These are phyloP conservation scores for Solanum appendiculatum DNA, from an alignment of 257 asterid species.

Conservation along the genomic window DNA sequence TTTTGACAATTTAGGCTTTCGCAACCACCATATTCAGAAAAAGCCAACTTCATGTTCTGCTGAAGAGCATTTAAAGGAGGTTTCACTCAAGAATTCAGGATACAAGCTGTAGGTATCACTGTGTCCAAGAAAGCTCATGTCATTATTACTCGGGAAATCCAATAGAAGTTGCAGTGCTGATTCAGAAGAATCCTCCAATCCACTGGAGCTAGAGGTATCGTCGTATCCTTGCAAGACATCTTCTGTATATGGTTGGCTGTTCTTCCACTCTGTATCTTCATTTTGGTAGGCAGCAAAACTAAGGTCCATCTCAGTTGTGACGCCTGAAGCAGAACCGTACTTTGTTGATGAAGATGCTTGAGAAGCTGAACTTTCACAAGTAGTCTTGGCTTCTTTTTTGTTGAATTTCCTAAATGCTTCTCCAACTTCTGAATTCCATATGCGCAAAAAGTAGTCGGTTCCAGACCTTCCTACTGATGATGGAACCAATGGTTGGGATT, in stretches of 20 bases:
- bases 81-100: conserved; percentile 10
- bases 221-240: conserved; percentile 14
- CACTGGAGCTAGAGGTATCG: conserved; percentile 41
- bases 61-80: background rate
- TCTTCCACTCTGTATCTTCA: conserved; percentile 28
- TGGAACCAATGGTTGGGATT: conserved; percentile 33
- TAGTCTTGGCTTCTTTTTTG: conserved; percentile 11
- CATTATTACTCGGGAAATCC: conserved; percentile 59
- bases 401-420: conserved; percentile 47
- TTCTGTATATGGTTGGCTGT: conserved; percentile 12
- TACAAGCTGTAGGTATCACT: conserved; percentile 22
- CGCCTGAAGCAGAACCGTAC: conserved; percentile 34
- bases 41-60: conserved; percentile 1
- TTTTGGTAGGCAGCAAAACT: conserved; percentile 7
- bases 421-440: conserved; percentile 89
- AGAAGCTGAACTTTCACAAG: conserved; percentile 21
- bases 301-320: conserved; percentile 26
- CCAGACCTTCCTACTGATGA: conserved; percentile 15
- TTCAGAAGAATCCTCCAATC: conserved; percentile 70
- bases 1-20: background rate
- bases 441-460: conserved; percentile 45
- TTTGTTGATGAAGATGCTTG: conserved; percentile 33
- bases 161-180: conserved; percentile 72
- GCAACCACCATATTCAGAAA: background rate
- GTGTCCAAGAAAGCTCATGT: conserved; percentile 78